A percentile compares a stretch with the other conserved stretches of the same genome.
Conservation (phyloP, 176 grass and related monocot species). For the Cocos nucifera region DNA sequence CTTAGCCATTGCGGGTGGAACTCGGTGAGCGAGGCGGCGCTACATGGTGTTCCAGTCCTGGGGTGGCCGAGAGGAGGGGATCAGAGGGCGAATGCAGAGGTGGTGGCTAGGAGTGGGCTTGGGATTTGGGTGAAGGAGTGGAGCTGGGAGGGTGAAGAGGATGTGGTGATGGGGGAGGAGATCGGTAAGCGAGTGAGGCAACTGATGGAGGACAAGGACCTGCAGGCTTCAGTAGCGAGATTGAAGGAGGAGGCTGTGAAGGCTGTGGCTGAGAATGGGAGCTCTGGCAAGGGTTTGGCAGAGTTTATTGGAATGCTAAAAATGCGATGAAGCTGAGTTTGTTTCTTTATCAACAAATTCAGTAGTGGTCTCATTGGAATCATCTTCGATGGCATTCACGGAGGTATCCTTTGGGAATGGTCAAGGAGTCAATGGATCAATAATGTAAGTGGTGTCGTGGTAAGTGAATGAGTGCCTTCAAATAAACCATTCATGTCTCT, state of each 20-base stretch:
- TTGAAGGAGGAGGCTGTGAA: conserved; percentile 14
- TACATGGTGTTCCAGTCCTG: conserved; percentile 39
- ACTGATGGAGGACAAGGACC: conserved; percentile 26
- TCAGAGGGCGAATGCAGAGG: conserved; percentile 39
- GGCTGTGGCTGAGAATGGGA: conserved; percentile 17
- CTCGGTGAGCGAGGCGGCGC: conserved; percentile 40
- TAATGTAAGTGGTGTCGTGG: no score
- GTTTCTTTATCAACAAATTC: no score
- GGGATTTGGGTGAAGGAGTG: conserved; percentile 38
- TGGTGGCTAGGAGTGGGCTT: conserved; percentile 20
- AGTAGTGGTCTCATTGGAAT: no score
- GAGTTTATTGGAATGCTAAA: conserved; percentile 17
- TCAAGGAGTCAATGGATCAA: no score
- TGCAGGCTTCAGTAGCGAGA: conserved; percentile 1
- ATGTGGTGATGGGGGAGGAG: conserved; percentile 29
- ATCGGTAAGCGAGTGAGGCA: conserved; percentile 35
- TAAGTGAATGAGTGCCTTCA: no score
- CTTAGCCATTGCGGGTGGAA: conserved; percentile 65
- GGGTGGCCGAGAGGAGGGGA: conserved; percentile 44
- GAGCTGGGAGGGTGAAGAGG: conserved; percentile 43
- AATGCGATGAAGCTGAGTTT: no score
- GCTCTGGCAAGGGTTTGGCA: conserved; percentile 23
- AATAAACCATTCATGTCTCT: no score
- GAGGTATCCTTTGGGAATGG: no score
- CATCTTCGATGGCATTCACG: no score